These are phyloP conservation scores for Botrytis pseudocinerea DNA, from an alignment of 2,329 filamentous ascomycete genomes.

Conservation along the genomic window DNA sequence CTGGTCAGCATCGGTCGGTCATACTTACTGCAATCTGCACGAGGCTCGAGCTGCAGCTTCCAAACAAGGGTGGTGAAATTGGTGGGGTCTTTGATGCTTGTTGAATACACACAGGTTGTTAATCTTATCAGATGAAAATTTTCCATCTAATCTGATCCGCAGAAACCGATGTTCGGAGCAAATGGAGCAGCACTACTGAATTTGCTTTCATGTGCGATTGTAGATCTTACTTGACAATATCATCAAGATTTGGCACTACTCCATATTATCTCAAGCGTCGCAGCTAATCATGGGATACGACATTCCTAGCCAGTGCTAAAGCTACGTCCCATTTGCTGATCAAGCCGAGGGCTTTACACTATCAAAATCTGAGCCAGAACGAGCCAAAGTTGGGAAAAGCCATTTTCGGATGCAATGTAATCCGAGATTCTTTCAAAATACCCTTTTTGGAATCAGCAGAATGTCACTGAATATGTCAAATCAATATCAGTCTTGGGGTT, in stretches of 20 bases:
- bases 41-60: not conserved
- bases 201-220: not conserved
- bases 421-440: not conserved
- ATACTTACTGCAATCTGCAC: not conserved
- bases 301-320: not conserved
- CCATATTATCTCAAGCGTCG: not conserved
- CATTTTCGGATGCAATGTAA: not conserved
- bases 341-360: not conserved
- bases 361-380: not conserved
- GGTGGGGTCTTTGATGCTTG: not conserved
- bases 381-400: not conserved
- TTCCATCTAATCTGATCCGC: conserved; percentile 21
- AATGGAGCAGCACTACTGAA: not conserved
- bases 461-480: not conserved
- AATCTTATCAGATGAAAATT: conserved; percentile 25
- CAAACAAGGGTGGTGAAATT: conserved; percentile 11
- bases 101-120: not conserved
- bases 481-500: not conserved
- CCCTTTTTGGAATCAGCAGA: not conserved
- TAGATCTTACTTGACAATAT: not conserved
- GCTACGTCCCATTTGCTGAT: not conserved
- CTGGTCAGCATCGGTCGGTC: conserved; percentile 10
- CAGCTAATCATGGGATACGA: not conserved
- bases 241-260: not conserved
- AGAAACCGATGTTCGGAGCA: conserved; percentile 11